These are phyloP conservation scores for Diophrys sp. DNA, from an alignment of 73 alveolate species.

Conservation along the genomic window DNA sequence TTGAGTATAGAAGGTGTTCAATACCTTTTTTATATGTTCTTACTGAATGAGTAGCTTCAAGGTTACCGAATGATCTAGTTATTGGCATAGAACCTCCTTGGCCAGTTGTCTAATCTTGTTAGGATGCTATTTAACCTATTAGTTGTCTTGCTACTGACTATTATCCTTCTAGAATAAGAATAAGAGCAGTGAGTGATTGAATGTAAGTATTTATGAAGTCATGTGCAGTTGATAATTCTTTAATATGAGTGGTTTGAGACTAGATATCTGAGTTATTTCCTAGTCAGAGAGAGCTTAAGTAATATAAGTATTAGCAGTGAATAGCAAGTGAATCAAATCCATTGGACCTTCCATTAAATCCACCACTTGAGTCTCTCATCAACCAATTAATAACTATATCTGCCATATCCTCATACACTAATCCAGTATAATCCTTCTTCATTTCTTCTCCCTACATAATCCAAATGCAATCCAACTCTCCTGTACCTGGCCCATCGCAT, in stretches of 20 bases:
- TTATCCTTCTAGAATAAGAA: constrained; percentile 12
- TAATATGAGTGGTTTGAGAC: no score
- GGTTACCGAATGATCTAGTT: constrained; percentile 52
- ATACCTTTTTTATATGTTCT: constrained; percentile 32
- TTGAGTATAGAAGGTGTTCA: constrained; percentile 13
- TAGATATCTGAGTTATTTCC: no score
- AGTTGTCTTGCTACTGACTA: constrained; percentile 15
- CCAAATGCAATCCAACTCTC: no score
- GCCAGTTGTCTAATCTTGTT: constrained; percentile 36
- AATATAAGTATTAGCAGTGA: constrained; percentile 48
- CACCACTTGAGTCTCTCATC: constrained; percentile 29
- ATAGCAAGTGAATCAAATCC: constrained; percentile 54
- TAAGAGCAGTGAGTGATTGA: constrained; percentile 32
- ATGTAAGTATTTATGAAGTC: no score
- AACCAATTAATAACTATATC: constrained; percentile 22
- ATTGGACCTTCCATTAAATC: constrained; percentile 3
- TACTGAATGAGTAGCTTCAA: constrained; percentile 38
- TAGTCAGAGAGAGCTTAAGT: constrained; percentile 49
- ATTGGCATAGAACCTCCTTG: constrained; percentile 29
- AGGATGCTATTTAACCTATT: no score
- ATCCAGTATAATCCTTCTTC: no score
- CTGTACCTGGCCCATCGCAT: no score
- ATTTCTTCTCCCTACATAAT: no score
- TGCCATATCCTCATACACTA: no score
- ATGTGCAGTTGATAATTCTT: no score